Conservation (phyloP, 306 rosid genomes). For the Boehmeria nivea region DNA sequence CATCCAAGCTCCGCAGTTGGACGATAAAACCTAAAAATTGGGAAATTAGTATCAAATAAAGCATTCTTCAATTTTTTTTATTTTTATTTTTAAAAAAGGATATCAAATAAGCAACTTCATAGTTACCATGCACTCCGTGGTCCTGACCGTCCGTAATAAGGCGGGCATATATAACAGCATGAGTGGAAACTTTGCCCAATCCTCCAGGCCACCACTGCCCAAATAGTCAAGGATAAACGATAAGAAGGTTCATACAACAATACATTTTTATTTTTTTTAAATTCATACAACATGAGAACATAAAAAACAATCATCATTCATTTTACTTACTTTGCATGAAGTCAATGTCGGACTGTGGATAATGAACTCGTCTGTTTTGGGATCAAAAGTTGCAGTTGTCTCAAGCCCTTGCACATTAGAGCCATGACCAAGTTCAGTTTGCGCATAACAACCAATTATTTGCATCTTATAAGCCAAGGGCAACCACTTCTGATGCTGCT, state of each 20-base stretch:
- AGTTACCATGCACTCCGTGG: conserved; percentile 79
- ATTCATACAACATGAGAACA: neutral
- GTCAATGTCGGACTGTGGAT: conserved; percentile 90
- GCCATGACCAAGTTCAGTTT: conserved; percentile 99
- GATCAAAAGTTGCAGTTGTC: conserved; percentile 94
- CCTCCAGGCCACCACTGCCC: conserved; percentile 99
- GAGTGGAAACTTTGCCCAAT: conserved; percentile 85
- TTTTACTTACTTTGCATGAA: conserved; percentile 79
- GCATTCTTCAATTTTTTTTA: no score
- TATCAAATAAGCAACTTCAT: conserved; percentile 6
- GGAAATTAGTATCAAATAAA: conserved; percentile 12
- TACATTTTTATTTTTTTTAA: no score
- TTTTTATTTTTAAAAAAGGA: neutral
- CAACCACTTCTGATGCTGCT: conserved; percentile 89
- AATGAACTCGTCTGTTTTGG: conserved; percentile 72
- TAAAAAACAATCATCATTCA: neutral
- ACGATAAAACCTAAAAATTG: conserved; percentile 72
- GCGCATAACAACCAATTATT: conserved; percentile 98
- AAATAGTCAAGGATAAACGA: conserved; percentile 21
- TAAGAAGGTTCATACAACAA: conserved; percentile 8
- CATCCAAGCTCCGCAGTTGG: conserved; percentile 92
- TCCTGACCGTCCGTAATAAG: conserved; percentile 67
- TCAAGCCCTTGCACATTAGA: conserved; percentile 98
- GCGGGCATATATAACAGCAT: conserved; percentile 83
- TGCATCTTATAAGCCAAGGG: conserved; percentile 84